Evolutionary conservation across 2,329 filamentous ascomycete species (phyloP).

Genomic region (Claviceps africana): DNA sequence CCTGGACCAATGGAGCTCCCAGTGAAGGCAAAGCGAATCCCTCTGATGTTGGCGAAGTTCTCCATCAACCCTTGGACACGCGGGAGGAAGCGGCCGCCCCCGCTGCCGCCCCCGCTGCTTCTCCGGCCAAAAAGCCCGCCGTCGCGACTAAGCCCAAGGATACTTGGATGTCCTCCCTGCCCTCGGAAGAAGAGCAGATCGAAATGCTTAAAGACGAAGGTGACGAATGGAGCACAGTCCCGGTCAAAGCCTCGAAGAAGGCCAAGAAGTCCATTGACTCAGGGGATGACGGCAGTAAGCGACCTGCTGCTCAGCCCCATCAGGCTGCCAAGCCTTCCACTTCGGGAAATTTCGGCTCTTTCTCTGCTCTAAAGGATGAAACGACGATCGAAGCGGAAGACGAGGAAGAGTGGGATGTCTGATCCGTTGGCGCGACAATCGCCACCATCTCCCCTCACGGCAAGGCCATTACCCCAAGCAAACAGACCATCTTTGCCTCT

Average conservation of each 20-base stretch:
- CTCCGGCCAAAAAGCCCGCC: constrained; percentile 20
- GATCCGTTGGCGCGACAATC: constrained; percentile 6
- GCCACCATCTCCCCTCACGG: background rate
- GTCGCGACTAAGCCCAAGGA: constrained; percentile 20
- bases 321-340: constrained; percentile 18
- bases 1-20: constrained; percentile 27
- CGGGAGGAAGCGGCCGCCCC: constrained; percentile 25
- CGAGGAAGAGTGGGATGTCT: constrained; percentile 40
- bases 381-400: constrained; percentile 29
- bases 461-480: background rate
- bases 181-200: constrained; percentile 50
- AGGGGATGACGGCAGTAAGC: constrained; percentile 19
- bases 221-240: constrained; percentile 48
- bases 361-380: constrained; percentile 33
- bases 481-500: background rate
- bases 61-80: constrained; percentile 42
- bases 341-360: constrained; percentile 29
- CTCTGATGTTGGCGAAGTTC: constrained; percentile 17
- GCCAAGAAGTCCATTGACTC: constrained; percentile 25
- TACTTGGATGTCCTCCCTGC: constrained; percentile 36
- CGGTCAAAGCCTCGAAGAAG: constrained; percentile 31
- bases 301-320: constrained; percentile 18
- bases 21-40: constrained; percentile 19
- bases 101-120: constrained; percentile 10
- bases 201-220: constrained; percentile 37